Conservation (phyloP, 352 stramenopile species). For the Phytopythium boreale region DNA sequence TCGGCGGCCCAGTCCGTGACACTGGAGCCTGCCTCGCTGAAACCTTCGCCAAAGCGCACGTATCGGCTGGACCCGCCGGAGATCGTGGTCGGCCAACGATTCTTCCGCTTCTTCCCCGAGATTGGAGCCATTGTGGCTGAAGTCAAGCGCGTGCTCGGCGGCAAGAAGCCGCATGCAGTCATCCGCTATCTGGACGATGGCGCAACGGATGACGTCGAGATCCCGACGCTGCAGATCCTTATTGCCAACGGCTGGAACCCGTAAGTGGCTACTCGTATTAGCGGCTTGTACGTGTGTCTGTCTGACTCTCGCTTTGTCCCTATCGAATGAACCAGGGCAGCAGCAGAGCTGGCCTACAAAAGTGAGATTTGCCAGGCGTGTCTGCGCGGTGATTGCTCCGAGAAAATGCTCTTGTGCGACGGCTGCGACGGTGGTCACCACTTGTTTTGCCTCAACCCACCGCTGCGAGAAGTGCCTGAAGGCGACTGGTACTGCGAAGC, state of each 20-base stretch:
- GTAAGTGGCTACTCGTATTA: conserved; percentile 12
- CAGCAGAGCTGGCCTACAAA: conserved; percentile 71
- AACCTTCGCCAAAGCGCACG: conserved; percentile 48
- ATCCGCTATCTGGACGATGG: conserved; percentile 65
- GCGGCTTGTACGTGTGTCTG: neutral
- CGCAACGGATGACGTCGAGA: conserved; percentile 50
- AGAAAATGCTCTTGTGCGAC: conserved; percentile 80
- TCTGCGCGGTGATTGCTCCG: conserved; percentile 75
- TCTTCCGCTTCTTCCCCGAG: conserved; percentile 71
- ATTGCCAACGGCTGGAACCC: conserved; percentile 79
- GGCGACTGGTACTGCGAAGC: conserved; percentile 81
- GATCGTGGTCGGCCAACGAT: conserved; percentile 62
- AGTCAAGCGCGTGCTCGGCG: conserved; percentile 70
- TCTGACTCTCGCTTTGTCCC: neutral
- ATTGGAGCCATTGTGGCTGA: conserved; percentile 52
- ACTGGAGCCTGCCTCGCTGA: conserved; percentile 45
- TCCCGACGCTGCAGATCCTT: conserved; percentile 72
- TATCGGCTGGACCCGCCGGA: conserved; percentile 44
- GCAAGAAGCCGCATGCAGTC: conserved; percentile 75
- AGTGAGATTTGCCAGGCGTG: conserved; percentile 85
- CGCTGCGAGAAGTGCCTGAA: conserved; percentile 46
- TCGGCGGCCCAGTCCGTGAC: conserved; percentile 5
- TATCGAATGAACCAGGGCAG: conserved; percentile 22
- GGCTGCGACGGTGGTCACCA: conserved; percentile 81
- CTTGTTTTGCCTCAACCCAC: conserved; percentile 70